These are phyloP conservation scores for Chlamydomonas incerta DNA, from an alignment of 139 green algal genomes.

Conservation along the genomic window DNA sequence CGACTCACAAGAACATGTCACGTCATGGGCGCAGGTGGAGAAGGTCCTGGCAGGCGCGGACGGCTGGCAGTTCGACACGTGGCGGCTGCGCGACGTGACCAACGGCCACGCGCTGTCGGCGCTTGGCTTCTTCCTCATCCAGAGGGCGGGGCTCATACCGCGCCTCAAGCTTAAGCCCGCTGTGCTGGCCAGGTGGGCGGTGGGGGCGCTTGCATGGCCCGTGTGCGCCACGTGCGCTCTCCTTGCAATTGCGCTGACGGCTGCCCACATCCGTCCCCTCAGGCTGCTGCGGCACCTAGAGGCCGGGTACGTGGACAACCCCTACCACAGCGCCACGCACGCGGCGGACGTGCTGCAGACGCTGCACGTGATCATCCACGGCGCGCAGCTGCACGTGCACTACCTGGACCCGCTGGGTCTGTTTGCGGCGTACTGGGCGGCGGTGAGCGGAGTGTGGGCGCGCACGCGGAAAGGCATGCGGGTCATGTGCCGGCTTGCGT, in stretches of 20 bases:
- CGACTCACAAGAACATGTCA: no score
- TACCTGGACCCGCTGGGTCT: conserved; percentile 29
- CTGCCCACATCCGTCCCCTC: not conserved
- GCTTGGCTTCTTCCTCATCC: conserved; percentile 41
- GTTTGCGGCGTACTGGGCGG: conserved; percentile 34
- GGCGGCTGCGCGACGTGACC: conserved; percentile 44
- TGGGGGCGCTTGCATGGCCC: no score
- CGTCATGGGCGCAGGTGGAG: conserved; percentile 30
- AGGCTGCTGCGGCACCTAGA: conserved; percentile 39
- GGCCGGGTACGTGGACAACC: conserved; percentile 43
- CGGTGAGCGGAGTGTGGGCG: not conserved
- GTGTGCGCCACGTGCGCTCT: no score
- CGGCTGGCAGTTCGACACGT: conserved; percentile 54
- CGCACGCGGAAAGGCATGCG: no score
- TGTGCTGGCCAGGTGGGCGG: conserved; percentile 39
- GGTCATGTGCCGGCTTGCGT: no score
- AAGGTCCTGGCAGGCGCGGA: conserved; percentile 39
- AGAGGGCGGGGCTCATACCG: conserved; percentile 38
- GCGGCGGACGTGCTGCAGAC: conserved; percentile 65
- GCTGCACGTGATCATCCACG: conserved; percentile 60
- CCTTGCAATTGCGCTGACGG: no score
- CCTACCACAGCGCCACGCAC: conserved; percentile 64
- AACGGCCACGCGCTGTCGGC: conserved; percentile 46
- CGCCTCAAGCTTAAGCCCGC: conserved; percentile 25
- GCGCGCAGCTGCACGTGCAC: conserved; percentile 19